Evolutionary conservation across 352 stramenopile genomes (phyloP).

Genomic region (Globisporangium polare): DNA sequence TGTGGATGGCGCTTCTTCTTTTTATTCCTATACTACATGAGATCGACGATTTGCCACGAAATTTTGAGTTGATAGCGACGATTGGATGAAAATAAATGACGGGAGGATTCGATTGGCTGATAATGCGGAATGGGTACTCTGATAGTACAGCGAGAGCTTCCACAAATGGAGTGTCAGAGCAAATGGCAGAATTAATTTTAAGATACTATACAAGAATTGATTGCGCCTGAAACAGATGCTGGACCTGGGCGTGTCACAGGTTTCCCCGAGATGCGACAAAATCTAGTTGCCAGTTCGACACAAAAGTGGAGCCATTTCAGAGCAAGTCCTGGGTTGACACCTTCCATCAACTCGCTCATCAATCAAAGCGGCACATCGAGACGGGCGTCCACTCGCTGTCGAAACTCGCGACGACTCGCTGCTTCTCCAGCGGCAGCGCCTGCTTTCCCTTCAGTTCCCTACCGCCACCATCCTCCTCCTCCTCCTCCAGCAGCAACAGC

Average conservation of each 20-base stretch:
- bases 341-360: no score
- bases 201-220: neutral
- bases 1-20: neutral
- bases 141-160: neutral
- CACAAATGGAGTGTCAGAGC: neutral
- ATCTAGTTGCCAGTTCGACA: neutral
- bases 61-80: neutral
- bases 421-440: slow-evolving; percentile 17
- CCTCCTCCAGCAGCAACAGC: no score
- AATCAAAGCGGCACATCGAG: slow-evolving; percentile 22
- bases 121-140: neutral
- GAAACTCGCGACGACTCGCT: slow-evolving; percentile 28
- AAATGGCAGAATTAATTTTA: no score
- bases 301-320: slow-evolving; percentile 1
- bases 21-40: neutral
- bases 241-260: slow-evolving; percentile 1
- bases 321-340: no score
- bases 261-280: neutral
- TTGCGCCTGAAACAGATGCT: neutral
- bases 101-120: neutral
- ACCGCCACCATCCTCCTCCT: slow-evolving; percentile 14
- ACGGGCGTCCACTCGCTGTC: slow-evolving; percentile 38
- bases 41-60: neutral
- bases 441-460: slow-evolving; percentile 18
- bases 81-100: neutral